These are phyloP conservation scores for Roridomyces roridus DNA, from an alignment of 768 basidiomycete species.

Conservation along the genomic window DNA sequence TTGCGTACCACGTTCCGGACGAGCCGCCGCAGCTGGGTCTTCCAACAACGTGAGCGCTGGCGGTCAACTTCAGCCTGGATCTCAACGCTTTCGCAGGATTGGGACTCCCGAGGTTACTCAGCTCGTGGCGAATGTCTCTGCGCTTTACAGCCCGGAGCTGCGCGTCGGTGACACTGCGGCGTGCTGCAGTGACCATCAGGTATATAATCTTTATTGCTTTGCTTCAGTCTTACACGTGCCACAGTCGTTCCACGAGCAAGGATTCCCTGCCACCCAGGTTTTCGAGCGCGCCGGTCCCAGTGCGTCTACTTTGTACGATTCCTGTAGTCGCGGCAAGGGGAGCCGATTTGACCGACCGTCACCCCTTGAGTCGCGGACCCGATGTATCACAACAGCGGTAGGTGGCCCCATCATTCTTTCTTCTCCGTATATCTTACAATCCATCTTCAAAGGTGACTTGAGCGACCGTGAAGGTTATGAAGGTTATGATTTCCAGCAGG, in stretches of 20 bases:
- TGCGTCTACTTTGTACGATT: conserved; percentile 35
- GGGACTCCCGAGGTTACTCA: conserved; percentile 79
- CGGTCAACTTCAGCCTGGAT: neutral
- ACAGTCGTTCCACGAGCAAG: conserved; percentile 81
- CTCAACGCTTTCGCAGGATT: conserved; percentile 53
- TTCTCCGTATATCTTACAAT: neutral
- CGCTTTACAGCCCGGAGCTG: conserved; percentile 83
- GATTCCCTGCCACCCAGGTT: conserved; percentile 86
- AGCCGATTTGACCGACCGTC: too few relatives aligned
- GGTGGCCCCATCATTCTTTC: conserved; percentile 24
- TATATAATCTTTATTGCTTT: conserved; percentile 27
- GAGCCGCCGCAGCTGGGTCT: conserved; percentile 88
- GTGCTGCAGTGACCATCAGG: conserved; percentile 94
- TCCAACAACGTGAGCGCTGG: conserved; percentile 63
- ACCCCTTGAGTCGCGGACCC: too few relatives aligned
- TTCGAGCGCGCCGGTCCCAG: conserved; percentile 86
- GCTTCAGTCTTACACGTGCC: neutral
- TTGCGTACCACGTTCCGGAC: conserved; percentile 77
- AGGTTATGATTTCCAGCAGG: conserved; percentile 85
- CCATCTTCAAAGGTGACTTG: conserved; percentile 62
- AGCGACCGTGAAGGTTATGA: conserved; percentile 79
- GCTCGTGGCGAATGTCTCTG: conserved; percentile 76
- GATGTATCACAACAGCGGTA: conserved; percentile 87
- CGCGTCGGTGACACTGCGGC: conserved; percentile 71
- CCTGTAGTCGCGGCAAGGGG: too few relatives aligned